Evolutionary conservation across 441 rosid genomes (phyloP).

Genomic region (Hura crepitans): DNA sequence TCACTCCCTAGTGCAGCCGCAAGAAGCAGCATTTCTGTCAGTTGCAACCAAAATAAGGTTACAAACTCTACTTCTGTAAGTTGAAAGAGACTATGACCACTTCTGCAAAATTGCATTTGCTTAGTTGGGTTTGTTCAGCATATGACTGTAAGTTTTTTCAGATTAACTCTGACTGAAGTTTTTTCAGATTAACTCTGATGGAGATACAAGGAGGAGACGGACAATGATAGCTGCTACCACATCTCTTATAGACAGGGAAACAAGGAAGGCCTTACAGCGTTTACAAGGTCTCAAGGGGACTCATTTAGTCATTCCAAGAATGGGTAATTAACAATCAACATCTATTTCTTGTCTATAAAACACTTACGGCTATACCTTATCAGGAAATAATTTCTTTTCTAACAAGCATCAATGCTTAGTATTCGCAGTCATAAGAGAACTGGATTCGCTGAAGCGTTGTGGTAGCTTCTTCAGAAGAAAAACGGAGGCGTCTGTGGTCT

Average conservation of each 20-base stretch:
- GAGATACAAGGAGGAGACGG: conserved; percentile 52
- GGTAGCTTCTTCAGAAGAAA: conserved; percentile 50
- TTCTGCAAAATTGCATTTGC: not conserved
- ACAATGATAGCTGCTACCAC: conserved; percentile 63
- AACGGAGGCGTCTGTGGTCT: conserved; percentile 50
- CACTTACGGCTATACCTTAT: not conserved
- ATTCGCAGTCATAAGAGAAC: conserved; percentile 61
- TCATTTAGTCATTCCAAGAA: conserved; percentile 61
- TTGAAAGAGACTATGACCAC: not conserved
- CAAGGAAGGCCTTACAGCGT: conserved; percentile 59
- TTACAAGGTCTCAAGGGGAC: conserved; percentile 86
- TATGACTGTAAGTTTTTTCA: conserved; percentile 26
- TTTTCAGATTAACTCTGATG: conserved; percentile 40
- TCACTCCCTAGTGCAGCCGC: conserved; percentile 28
- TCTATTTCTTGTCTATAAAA: not conserved
- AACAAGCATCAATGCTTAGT: not conserved
- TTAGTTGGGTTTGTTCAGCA: not conserved
- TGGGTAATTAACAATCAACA: conserved; percentile 40
- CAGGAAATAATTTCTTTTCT: conserved; percentile 1
- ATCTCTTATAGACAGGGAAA: conserved; percentile 60
- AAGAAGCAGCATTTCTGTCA: conserved; percentile 31
- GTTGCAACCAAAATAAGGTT: conserved; percentile 22
- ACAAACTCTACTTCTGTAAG: conserved; percentile 39
- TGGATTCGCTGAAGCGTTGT: conserved; percentile 51
- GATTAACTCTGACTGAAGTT: conserved; percentile 30